Conservation (phyloP, 768 basidiomycete genomes). For the Lactifluus rugatus region DNA sequence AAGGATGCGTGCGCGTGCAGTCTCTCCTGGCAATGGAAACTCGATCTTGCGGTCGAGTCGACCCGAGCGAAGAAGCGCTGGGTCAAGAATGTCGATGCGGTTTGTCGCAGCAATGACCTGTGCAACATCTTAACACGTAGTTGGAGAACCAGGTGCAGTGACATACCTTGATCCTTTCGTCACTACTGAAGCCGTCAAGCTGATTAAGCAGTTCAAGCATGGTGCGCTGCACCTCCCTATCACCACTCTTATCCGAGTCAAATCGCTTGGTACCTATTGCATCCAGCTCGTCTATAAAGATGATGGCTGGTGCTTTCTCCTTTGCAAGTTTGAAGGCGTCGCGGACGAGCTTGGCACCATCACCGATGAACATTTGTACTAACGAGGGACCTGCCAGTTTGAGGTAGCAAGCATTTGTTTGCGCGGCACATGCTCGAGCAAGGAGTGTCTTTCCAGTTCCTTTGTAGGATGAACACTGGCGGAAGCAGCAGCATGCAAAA, state of each 20-base stretch:
- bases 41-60: slow-evolving; percentile 98
- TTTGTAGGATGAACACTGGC: slow-evolving; percentile 20
- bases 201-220: slow-evolving; percentile 99
- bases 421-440: slow-evolving; percentile 95
- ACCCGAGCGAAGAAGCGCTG: slow-evolving; percentile 94
- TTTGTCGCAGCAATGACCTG: slow-evolving; percentile 99
- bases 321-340: slow-evolving; percentile 98
- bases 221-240: slow-evolving; percentile 99
- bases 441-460: slow-evolving; percentile 97
- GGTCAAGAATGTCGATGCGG: slow-evolving; percentile 96
- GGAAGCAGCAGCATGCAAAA: not conserved
- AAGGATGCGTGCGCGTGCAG: slow-evolving; percentile 90
- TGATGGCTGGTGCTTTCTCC: slow-evolving; percentile 97
- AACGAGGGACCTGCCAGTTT: slow-evolving; percentile 96
- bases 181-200: slow-evolving; percentile 93
- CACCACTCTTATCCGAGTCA: slow-evolving; percentile 97
- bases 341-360: slow-evolving; percentile 96
- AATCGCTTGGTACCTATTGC: slow-evolving; percentile 99
- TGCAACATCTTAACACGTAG: not conserved
- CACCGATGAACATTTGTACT: slow-evolving; percentile 99
- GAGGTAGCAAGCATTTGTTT: slow-evolving; percentile 95
- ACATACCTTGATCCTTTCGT: slow-evolving; percentile 90
- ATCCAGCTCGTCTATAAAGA: slow-evolving; percentile 97
- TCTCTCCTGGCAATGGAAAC: slow-evolving; percentile 94
- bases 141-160: not conserved